Percentiles rank a stretch among this genome's conserved stretches.
phyloP scores from a whole-genome alignment of 192 early-diverging fungal genomes.

The Linnemannia hyalina region DNA sequence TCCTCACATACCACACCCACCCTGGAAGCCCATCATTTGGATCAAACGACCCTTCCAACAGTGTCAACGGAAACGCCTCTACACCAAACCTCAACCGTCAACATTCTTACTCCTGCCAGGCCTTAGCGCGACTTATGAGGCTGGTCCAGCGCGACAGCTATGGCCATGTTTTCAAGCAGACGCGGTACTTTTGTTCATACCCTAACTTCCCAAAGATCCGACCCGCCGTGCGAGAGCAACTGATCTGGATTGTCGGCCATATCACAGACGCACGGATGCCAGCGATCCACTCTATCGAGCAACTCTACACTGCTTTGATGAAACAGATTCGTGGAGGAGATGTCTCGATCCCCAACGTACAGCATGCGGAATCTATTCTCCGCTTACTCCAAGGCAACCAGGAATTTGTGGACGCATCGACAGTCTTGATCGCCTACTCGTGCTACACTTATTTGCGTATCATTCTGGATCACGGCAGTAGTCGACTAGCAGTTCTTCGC shows the following conservation, averaged over 20 bases:
- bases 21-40: constrained; percentile 38
- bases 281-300: constrained; percentile 63
- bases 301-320: constrained; percentile 63
- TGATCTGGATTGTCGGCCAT: constrained; percentile 73
- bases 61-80: not conserved
- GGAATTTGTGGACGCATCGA: constrained; percentile 38
- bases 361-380: constrained; percentile 62
- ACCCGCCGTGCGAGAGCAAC: constrained; percentile 46
- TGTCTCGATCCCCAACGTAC: constrained; percentile 58
- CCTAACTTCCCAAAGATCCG: constrained; percentile 35
- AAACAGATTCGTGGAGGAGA: constrained; percentile 77
- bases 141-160: constrained; percentile 72
- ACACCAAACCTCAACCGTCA: not conserved
- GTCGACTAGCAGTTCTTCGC: constrained; percentile 54
- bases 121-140: constrained; percentile 60
- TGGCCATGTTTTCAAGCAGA: constrained; percentile 36
- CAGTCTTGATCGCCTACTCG: constrained; percentile 30
- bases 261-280: constrained; percentile 59
- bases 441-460: constrained; percentile 53
- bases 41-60: constrained; percentile 24
- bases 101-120: constrained; percentile 55
- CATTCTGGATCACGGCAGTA: constrained; percentile 65
- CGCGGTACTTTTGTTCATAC: constrained; percentile 36
- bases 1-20: constrained; percentile 60
- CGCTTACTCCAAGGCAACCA: constrained; percentile 56